Evolutionary conservation across 2,329 filamentous ascomycete species (phyloP).

Genomic region (Aspergillus sp.): DNA sequence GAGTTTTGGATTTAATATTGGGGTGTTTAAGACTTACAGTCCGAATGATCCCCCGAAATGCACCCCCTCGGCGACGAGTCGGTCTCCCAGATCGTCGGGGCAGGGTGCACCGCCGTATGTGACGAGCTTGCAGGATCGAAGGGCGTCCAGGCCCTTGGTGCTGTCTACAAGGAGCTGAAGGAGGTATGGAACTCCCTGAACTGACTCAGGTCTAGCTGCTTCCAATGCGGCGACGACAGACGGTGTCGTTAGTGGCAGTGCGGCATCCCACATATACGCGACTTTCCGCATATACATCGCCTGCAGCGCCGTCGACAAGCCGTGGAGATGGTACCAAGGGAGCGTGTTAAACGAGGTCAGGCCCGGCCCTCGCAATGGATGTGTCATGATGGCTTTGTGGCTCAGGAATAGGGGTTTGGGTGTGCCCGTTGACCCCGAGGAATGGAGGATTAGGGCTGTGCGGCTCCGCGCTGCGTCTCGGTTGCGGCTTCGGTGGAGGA

Average conservation of each 20-base stretch:
- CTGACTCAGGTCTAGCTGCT: constrained; percentile 39
- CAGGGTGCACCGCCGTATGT: constrained; percentile 44
- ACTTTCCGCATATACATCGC: constrained; percentile 47
- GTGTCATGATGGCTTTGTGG: constrained; percentile 41
- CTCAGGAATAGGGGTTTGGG: constrained; percentile 49
- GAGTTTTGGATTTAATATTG: background rate
- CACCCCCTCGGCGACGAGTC: constrained; percentile 38
- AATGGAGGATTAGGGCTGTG: constrained; percentile 47
- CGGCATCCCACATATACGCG: constrained; percentile 43
- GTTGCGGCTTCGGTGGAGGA: constrained; percentile 21
- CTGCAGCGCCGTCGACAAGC: constrained; percentile 42
- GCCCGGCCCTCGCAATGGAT: constrained; percentile 36
- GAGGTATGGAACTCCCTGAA: constrained; percentile 45
- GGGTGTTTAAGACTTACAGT: constrained; percentile 28
- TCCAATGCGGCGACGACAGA: constrained; percentile 38
- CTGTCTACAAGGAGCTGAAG: constrained; percentile 43
- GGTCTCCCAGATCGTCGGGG: constrained; percentile 44
- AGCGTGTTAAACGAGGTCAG: constrained; percentile 45
- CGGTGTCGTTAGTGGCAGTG: constrained; percentile 40
- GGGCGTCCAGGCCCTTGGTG: constrained; percentile 34
- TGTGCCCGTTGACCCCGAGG: constrained; percentile 50
- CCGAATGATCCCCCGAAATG: constrained; percentile 43
- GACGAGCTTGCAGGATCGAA: constrained; percentile 41
- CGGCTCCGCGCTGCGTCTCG: constrained; percentile 30
- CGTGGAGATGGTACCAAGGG: constrained; percentile 48